Evolutionary conservation across 371 early-diverging fungal genomes (phyloP), one percentile per base, ranked within the genome.

Genomic region (Mucor velutinosus): DNA sequence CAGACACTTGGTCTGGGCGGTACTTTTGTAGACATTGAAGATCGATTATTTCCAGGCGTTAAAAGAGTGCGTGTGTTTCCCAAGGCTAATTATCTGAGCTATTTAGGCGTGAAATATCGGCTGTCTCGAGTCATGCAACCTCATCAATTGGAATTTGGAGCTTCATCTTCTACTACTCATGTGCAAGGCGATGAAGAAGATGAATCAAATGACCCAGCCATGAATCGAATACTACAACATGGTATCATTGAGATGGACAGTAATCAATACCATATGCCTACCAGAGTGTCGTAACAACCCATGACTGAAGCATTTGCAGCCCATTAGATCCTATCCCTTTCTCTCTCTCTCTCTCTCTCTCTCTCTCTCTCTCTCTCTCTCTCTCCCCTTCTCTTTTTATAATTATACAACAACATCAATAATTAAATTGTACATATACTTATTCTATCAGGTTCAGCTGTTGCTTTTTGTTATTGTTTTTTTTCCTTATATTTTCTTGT

Each of bases 51-150:
- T 61, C 82, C 79, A 10, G 73, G 69, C 19, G 82, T 82, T 10
- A 79, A 79, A 60, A 71, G 79, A 60, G 82, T 82, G n/a, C 76
- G 82, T 37, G 79, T 77, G 17, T 82, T 82, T 61, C 82, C 82
- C 49, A 82, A 82, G 58, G 75, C 76, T 7, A 82, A 82, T 56
- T 82, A 82, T 61, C 66, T 82, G 10, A 75, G 75, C 51, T 82
- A 79, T 64, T 71, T 82, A 37, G 82, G 82, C 45, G 80, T 82
- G 35, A 82, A 82, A 55, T 82, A 82, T 62, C 76, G 82, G n/a
- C 59, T 82, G 47, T 79, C 78, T n/a, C 73, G 80, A 51, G 80
- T 80, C 51, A 78, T 82, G 79, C 80, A 82, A 37, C 79, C 83
- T 19, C 79, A 78, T 69, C 62, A 66, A 39, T 60, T 68, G 62